Evolutionary conservation across 306 rosid species (phyloP), one percentile per base, ranked within the genome.

Genomic region (Ziziphus jujuba): DNA sequence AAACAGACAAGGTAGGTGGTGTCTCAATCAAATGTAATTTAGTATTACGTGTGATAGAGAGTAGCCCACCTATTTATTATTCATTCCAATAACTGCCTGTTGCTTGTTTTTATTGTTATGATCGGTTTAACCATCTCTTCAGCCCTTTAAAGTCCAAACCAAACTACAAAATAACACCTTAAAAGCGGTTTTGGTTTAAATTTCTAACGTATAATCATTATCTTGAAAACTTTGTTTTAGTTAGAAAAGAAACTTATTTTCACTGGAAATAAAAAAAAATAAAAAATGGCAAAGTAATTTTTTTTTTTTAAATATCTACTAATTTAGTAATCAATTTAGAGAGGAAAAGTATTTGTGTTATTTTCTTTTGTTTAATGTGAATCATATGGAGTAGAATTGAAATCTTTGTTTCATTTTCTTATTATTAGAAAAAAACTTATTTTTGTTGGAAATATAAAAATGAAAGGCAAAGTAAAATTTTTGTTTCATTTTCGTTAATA

Each of bases 111-210:
- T 28, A 28, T 28, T 4, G 25, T 59, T 19, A 36, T 35, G 48
- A 48, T 59, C 19, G 64, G 49, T 59, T 35, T 36, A 59, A 59
- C 64, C 64, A 59, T 59, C 64, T 19, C 45, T 40, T 40, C 45
- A 40, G 13, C 45, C 45, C 9, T 12, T 40, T 10, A 40, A 40
- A 34, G 48, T 59, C 11, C 64, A 59, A 35, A 59, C 20, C 64
- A 57, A 57, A 57, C 36, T 13, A 40, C 43, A 28, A 28, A 28
- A 28, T 28, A 28, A 40, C 45, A 10, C 45, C 45, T 40, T 40
- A 40, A 40, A 40, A 40, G 45, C 40, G 35, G 43, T 53, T 23
- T 9, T 17, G 1, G 38, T 3, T 35, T 36, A 33, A 19, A n/a
- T 36, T 59, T 59, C 64, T 19, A 57, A 57, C 15, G 3, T 13